Evolutionary conservation across 2,329 filamentous ascomycete species (phyloP), one percentile per base, ranked within the genome.

Genomic region (Fonsecaea pugnacius): DNA sequence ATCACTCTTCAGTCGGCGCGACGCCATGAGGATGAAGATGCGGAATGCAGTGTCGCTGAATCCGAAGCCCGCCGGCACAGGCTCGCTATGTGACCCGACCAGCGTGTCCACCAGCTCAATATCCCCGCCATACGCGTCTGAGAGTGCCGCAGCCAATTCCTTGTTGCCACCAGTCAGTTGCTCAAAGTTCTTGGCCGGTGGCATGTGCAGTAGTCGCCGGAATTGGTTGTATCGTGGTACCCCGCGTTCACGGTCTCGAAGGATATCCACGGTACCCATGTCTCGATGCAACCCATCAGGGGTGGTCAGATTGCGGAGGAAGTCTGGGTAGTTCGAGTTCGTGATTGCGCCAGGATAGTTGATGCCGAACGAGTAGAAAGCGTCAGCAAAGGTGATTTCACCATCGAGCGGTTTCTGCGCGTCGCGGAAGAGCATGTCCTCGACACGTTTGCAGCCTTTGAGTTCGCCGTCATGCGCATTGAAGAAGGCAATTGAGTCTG

Each of bases 31-130:
- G 33, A 65, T 65, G 60, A 65, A 65, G 1, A 82, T 72, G 0
- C 79, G 70, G 66, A 82, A 82, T 1, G 80, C 79, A 1, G 80
- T 82, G 58, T 82, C 80, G 65, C 76, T 79, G 69, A 82, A 82
- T 0, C 79, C 80, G 57, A 82, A 82, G 0, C 80, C 80, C 35
- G 76, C 71, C 4, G 78, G 78, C 5, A 82, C 60, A 0, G 78
- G 78, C 68, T 82, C 80, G 51, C 75, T 73, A 35, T 77, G 76
- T 33, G 73, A 78, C 0, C 79, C 80, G 1, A 82, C 75, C 0
- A 82, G 71, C 1, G 76, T 67, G 61, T 82, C 80, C 0, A 82
- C 78, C 12, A 72, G 72, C 43, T 79, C 76, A 21, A 82, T 72
- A n/a, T 82, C 74, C 6, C 57, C 57, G 1, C 72, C 69, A 69